phyloP scores from a whole-genome alignment of 1,139 yeast species.

The Candida tunisiensis region DNA sequence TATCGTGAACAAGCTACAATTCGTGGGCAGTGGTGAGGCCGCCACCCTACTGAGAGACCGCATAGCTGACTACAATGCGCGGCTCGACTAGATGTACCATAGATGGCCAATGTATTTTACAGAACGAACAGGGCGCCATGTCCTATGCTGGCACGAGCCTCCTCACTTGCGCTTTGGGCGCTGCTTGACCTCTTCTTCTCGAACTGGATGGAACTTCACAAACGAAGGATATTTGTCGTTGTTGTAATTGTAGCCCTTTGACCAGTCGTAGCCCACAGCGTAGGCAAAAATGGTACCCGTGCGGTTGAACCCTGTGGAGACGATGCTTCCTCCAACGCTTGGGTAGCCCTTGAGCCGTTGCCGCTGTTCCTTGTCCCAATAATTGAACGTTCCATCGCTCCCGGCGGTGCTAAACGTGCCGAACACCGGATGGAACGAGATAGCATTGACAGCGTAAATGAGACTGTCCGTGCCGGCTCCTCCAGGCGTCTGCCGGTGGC shows the following conservation, averaged over 20 bases:
- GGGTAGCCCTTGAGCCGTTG: constrained; percentile 79
- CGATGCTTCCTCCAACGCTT: constrained; percentile 48
- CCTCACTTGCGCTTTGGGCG: constrained; percentile 24
- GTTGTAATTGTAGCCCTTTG: constrained; percentile 62
- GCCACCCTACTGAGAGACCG: too few relatives aligned
- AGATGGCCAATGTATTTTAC: too few relatives aligned
- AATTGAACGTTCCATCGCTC: constrained; percentile 82
- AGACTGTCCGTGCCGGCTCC: constrained; percentile 22
- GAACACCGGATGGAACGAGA: constrained; percentile 72
- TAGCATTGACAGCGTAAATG: constrained; percentile 65
- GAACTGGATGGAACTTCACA: constrained; percentile 69
- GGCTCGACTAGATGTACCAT: too few relatives aligned
- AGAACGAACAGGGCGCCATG: too few relatives aligned
- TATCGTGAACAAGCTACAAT: too few relatives aligned
- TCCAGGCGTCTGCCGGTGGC: constrained; percentile 54
- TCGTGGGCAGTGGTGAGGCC: too few relatives aligned
- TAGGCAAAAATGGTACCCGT: constrained; percentile 80
- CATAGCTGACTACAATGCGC: too few relatives aligned
- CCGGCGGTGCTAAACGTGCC: constrained; percentile 95
- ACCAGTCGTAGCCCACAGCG: constrained; percentile 92
- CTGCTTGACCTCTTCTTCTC: constrained; percentile 77
- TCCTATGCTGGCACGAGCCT: too few relatives aligned
- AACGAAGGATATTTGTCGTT: constrained; percentile 58
- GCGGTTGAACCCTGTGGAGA: constrained; percentile 62
- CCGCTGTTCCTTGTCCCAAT: constrained; percentile 93